Base-by-base conservation (phyloP, 2,329 filamentous ascomycete genomes). In the Beauveria australis region DNA sequence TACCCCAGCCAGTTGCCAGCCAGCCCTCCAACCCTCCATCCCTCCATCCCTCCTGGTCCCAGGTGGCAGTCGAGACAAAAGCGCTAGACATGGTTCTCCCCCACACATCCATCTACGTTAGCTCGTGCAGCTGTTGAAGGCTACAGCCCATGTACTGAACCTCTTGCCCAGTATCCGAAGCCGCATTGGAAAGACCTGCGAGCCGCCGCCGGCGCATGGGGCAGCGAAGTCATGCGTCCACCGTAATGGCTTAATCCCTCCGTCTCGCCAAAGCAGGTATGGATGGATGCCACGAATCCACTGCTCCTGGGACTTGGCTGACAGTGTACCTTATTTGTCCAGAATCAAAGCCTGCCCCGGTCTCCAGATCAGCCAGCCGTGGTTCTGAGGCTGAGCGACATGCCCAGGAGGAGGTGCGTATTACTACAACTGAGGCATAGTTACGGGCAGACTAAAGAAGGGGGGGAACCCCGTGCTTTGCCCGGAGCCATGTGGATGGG, bases 151-250 rank as follows among this genome's bases (percentile, higher is more conserved):
- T 49, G 54, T 40, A 33, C 24, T 49, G 33, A 49, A 41, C 47
- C 47, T 59, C 47, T 56, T 30, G 28, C 48, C 48, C 57, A 59
- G 57, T 30, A 59, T 53, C 48, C 48, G 57, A 59, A 59, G 57
- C 57, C 47, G 48, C 47, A 52, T 51, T 44, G 37, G 37, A 40
- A 51, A 53, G 49, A 59, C 57, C 53, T 40, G 48, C 49, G 48
- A 59, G 57, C 57, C 49, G 57, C 57, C 57, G 57, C 57, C 28
- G 41, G 26, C 48, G 40, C 48, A 59, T 59, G 56, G 56, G 48
- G 56, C 56, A 59, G 48, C 57, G 28, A 53, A 22, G 40, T 47
- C 48, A 59, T 53, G 49, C 57, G 53, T 53, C 57, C 57, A 59
- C 57, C 57, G 40, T 47, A 53, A 59, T 53, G 24, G 56, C 48